Conservation (phyloP, 805 yeast genomes). For the Candida golubevii region DNA sequence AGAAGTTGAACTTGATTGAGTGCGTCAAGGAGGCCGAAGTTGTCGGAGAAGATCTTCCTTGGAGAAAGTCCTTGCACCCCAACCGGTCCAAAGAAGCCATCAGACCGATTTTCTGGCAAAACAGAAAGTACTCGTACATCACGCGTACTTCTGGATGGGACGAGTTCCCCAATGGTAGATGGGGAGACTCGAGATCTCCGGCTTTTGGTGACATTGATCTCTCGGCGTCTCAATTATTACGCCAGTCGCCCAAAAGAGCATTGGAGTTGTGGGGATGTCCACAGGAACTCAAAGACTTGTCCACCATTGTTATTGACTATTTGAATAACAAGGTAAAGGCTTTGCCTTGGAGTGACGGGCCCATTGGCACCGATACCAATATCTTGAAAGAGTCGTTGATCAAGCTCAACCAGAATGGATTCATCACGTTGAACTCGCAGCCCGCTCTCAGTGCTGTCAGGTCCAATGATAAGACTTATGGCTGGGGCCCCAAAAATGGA, state of each 20-base stretch:
- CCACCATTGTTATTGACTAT: slow-evolving; percentile 62
- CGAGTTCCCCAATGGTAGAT: slow-evolving; percentile 97
- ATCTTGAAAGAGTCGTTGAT: slow-evolving; percentile 57
- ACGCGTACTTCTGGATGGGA: slow-evolving; percentile 93
- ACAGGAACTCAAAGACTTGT: slow-evolving; percentile 50
- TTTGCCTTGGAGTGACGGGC: slow-evolving; percentile 95
- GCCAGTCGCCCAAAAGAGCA: slow-evolving; percentile 79
- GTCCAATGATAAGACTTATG: slow-evolving; percentile 68
- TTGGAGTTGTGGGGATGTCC: slow-evolving; percentile 89
- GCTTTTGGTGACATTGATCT: slow-evolving; percentile 90
- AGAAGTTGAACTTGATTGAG: slow-evolving; percentile 58
- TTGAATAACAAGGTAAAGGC: slow-evolving; percentile 66
- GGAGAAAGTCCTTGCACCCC: slow-evolving; percentile 88
- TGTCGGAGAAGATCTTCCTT: slow-evolving; percentile 56
- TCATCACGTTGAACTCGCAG: slow-evolving; percentile 87
- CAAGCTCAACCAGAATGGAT: slow-evolving; percentile 60
- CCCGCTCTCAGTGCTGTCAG: slow-evolving; percentile 81
- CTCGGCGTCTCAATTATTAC: slow-evolving; percentile 71
- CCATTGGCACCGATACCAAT: slow-evolving; percentile 71
- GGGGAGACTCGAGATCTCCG: slow-evolving; percentile 98
- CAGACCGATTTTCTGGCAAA: slow-evolving; percentile 95
- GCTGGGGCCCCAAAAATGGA: slow-evolving; percentile 96
- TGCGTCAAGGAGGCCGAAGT: slow-evolving; percentile 34
- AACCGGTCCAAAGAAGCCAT: slow-evolving; percentile 75
- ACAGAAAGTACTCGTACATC: slow-evolving; percentile 84